phyloP scores from a whole-genome alignment of 208 protist species.

The Leishmania tropica region DNA sequence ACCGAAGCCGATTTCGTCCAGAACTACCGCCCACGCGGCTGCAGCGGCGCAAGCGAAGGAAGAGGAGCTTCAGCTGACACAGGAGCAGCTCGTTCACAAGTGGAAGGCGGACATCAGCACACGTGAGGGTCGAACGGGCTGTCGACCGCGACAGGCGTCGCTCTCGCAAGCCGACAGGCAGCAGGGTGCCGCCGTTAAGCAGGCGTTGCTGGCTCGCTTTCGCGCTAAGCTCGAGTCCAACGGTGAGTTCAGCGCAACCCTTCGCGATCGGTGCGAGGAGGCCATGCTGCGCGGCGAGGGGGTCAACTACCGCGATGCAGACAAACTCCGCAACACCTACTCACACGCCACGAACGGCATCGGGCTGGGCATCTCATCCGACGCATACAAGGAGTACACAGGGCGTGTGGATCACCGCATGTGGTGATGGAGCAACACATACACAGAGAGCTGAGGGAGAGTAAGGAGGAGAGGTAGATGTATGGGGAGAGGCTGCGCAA shows the following conservation, averaged over 20 bases:
- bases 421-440: conserved; percentile 18
- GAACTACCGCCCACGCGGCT: not conserved
- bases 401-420: conserved; percentile 37
- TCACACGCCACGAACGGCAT: conserved; percentile 69
- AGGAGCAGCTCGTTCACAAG: conserved; percentile 31
- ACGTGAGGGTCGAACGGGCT: conserved; percentile 46
- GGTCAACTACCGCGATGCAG: conserved; percentile 65
- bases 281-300: conserved; percentile 47
- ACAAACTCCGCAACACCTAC: conserved; percentile 41
- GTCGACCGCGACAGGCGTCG: conserved; percentile 40
- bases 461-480: not conserved
- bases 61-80: conserved; percentile 17
- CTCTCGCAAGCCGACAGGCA: conserved; percentile 52
- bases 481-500: not conserved
- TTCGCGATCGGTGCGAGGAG: conserved; percentile 39
- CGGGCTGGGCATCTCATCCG: conserved; percentile 71
- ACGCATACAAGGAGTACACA: conserved; percentile 73
- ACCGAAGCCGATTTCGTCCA: not conserved
- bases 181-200: conserved; percentile 46
- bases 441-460: not conserved
- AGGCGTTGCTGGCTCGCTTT: conserved; percentile 54
- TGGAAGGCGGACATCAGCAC: conserved; percentile 56
- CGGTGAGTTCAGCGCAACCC: conserved; percentile 26
- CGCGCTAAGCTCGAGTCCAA: conserved; percentile 52
- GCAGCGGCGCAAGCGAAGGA: conserved; percentile 8